Evolutionary conservation across 805 yeast genomes (phyloP).

Genomic region (Spathaspora passalidarum): DNA sequence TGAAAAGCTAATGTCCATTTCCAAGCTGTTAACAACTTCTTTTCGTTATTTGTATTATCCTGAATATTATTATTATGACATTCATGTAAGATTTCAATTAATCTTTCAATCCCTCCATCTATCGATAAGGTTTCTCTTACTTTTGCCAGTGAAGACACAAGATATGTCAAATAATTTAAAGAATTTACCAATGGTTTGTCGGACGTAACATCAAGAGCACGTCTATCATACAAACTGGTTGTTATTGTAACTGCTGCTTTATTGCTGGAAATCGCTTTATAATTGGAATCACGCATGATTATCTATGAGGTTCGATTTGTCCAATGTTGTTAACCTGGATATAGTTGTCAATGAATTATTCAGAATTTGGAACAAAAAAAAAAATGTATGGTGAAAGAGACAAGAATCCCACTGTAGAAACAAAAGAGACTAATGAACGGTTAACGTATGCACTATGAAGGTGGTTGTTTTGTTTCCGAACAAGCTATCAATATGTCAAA

Average conservation of each 20-base stretch:
- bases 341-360: no score
- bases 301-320: no score
- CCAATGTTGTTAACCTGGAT: no score
- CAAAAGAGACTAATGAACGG: no score
- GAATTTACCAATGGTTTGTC: conserved; percentile 91
- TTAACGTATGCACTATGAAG: neutral
- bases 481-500: no score
- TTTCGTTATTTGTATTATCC: conserved; percentile 35
- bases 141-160: conserved; percentile 80
- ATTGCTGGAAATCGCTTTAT: conserved; percentile 72
- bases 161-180: conserved; percentile 81
- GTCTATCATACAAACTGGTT: conserved; percentile 81
- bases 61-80: conserved; percentile 47
- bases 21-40: conserved; percentile 75
- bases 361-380: no score
- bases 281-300: conserved; percentile 87
- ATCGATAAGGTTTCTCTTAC: conserved; percentile 84
- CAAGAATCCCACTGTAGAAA: no score
- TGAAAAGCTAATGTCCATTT: conserved; percentile 96
- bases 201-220: conserved; percentile 88
- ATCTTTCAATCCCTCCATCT: conserved; percentile 91
- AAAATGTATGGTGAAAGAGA: neutral
- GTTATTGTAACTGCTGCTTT: conserved; percentile 92
- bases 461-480: no score
- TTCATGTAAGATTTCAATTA: conserved; percentile 80